These are phyloP conservation scores for Phytophthora podocarpi DNA, from an alignment of 352 stramenopile species.

Conservation along the genomic window DNA sequence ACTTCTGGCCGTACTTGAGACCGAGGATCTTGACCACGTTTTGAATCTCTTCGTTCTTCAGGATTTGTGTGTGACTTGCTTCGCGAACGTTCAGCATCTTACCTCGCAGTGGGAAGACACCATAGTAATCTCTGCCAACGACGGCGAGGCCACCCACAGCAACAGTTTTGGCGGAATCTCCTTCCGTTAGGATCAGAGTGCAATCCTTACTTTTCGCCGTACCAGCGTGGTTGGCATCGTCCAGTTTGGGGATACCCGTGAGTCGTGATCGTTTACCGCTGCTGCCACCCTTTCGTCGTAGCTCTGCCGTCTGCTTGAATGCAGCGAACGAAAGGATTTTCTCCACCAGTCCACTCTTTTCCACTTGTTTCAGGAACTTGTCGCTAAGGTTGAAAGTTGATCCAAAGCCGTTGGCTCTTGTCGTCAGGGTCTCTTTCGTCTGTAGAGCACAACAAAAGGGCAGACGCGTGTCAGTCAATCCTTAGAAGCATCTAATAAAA, in stretches of 20 bases:
- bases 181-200: constrained; percentile 99
- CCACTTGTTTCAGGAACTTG: constrained; percentile 88
- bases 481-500: not conserved
- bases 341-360: constrained; percentile 91
- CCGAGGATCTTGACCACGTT: constrained; percentile 97
- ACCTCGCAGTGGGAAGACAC: constrained; percentile 97
- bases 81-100: constrained; percentile 99
- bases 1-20: constrained; percentile 95
- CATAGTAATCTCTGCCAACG: constrained; percentile 96
- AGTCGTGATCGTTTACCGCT: constrained; percentile 84
- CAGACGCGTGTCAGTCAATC: not conserved
- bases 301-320: constrained; percentile 92
- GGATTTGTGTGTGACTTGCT: constrained; percentile 94
- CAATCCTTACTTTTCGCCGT: constrained; percentile 91
- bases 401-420: constrained; percentile 80
- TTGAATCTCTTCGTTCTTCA: constrained; percentile 98
- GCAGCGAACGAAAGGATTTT: constrained; percentile 91
- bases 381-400: constrained; percentile 87
- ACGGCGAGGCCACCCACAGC: constrained; percentile 96
- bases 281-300: constrained; percentile 87
- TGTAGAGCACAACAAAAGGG: constrained; percentile 22
- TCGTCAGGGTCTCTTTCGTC: constrained; percentile 98
- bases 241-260: constrained; percentile 95
- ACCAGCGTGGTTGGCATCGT: constrained; percentile 97
- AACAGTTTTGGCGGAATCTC: constrained; percentile 98